phyloP scores from a whole-genome alignment of 2,329 filamentous ascomycete genomes.

The Fusarium sp. region DNA sequence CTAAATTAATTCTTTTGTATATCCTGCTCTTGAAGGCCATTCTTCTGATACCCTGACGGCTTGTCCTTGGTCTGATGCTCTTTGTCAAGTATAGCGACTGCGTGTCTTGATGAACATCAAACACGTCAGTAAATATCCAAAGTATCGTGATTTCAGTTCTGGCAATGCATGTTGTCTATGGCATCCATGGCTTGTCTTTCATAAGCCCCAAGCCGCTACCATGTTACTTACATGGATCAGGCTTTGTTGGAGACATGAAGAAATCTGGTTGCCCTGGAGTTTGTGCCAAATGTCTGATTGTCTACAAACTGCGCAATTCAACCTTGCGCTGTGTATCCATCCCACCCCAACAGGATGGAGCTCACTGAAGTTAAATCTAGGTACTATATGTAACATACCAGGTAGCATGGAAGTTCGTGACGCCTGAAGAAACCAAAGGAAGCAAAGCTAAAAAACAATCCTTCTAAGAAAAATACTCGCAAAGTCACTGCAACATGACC shows the following conservation, averaged over 20 bases:
- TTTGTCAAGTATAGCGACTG: not conserved
- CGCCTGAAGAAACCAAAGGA: not conserved
- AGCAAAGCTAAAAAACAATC: not conserved
- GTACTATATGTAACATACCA: not conserved
- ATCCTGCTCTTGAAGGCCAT: not conserved
- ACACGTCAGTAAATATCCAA: not conserved
- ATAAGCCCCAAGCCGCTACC: not conserved
- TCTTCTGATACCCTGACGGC: not conserved
- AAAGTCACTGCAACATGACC: conserved; percentile 8
- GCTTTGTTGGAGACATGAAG: conserved; percentile 10
- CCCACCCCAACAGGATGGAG: not conserved
- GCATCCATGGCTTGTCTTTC: not conserved
- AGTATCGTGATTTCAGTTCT: not conserved
- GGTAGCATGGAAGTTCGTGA: not conserved
- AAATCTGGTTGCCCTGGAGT: conserved; percentile 11
- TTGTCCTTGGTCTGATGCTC: not conserved
- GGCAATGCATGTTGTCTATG: not conserved
- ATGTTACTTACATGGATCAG: conserved; percentile 17
- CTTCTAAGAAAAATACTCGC: not conserved
- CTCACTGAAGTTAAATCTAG: not conserved
- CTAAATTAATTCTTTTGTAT: too few relatives aligned
- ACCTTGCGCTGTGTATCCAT: not conserved
- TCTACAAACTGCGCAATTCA: not conserved
- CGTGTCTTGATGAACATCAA: not conserved
- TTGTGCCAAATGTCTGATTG: conserved; percentile 7